Conservation (phyloP, 2,329 filamentous ascomycete species). For the Phialophora macrospora region DNA sequence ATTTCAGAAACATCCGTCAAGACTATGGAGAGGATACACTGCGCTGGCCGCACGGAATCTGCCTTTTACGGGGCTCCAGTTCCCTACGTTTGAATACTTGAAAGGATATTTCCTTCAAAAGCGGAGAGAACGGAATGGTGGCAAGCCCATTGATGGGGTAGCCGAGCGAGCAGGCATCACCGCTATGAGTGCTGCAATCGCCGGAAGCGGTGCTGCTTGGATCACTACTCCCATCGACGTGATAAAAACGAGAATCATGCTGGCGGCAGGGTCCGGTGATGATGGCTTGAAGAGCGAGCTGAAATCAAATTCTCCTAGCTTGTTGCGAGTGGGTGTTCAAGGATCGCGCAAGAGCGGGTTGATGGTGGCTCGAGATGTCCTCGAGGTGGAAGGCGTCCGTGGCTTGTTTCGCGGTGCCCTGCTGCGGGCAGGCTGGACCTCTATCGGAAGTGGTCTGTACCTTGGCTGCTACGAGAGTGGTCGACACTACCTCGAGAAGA, state of each 20-base stretch:
- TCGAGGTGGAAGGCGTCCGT: constrained; percentile 68
- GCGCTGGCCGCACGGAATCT: constrained; percentile 81
- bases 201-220: constrained; percentile 75
- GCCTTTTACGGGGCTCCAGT: constrained; percentile 86
- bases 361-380: constrained; percentile 68
- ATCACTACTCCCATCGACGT: constrained; percentile 90
- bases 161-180: constrained; percentile 73
- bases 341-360: constrained; percentile 54
- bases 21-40: constrained; percentile 72
- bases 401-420: constrained; percentile 76
- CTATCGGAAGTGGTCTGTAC: constrained; percentile 81
- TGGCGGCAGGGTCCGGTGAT: constrained; percentile 59
- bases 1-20: constrained; percentile 62
- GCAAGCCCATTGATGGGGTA: constrained; percentile 51
- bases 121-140: constrained; percentile 45
- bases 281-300: constrained; percentile 28
- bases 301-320: constrained; percentile 28
- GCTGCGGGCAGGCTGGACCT: constrained; percentile 78
- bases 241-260: constrained; percentile 88
- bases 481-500: constrained; percentile 62
- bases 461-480: constrained; percentile 84
- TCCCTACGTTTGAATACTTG: constrained; percentile 80
- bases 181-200: constrained; percentile 72
- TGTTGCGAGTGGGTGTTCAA: constrained; percentile 32
- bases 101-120: constrained; percentile 59